Percentiles rank a stretch among this genome's conserved stretches.
phyloP scores from a whole-genome alignment of 768 basidiomycete species.

The Mrakia gelida region DNA sequence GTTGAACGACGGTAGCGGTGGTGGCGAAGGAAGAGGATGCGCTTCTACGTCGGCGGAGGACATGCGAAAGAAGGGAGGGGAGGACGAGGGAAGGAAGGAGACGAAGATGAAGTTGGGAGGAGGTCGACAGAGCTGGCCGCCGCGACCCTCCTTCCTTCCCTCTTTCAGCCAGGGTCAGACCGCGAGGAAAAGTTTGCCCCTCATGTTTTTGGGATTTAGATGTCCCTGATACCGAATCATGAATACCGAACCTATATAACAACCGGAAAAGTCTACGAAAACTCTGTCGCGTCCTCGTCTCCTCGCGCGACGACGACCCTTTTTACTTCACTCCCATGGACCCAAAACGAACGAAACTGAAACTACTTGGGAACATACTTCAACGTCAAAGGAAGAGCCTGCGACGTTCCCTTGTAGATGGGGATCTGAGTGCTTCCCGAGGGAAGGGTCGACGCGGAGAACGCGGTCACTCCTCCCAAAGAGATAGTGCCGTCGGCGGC shows the following conservation, averaged over 20 bases:
- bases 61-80: too few relatives aligned
- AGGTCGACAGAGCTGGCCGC: too few relatives aligned
- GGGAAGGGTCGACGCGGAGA: slow-evolving; percentile 19
- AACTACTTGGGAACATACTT: slow-evolving; percentile 28
- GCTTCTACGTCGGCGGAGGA: background rate
- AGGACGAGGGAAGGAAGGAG: background rate
- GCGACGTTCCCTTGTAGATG: background rate
- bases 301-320: background rate
- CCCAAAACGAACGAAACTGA: background rate
- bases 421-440: slow-evolving; percentile 11
- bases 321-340: background rate
- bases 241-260: background rate
- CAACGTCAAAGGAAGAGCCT: slow-evolving; percentile 27
- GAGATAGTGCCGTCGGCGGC: slow-evolving; percentile 23
- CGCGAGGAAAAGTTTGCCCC: too few relatives aligned
- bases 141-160: too few relatives aligned
- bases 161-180: background rate
- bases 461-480: slow-evolving; percentile 22
- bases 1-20: background rate
- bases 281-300: background rate
- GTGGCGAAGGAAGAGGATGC: background rate
- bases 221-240: too few relatives aligned
- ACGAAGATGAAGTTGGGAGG: background rate
- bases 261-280: background rate
- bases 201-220: too few relatives aligned